Evolutionary conservation across 345 rosid genomes (phyloP).

Genomic region (Hypericum perforatum): DNA sequence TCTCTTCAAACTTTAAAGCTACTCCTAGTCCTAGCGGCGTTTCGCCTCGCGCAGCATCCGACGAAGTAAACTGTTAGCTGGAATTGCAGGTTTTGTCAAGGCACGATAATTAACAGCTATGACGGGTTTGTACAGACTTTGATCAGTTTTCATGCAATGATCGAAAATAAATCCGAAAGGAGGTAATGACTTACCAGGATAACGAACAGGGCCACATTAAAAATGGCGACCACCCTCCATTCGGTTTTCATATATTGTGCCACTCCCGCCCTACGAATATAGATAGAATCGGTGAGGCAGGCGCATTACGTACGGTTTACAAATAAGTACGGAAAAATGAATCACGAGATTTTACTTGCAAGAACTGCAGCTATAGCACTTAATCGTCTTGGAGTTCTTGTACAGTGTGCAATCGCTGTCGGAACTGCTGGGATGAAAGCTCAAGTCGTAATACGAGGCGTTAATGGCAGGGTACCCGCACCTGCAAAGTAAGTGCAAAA

Average conservation of each 20-base stretch:
- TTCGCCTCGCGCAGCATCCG: constrained; percentile 90
- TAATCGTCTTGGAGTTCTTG: constrained; percentile 51
- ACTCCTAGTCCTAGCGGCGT: constrained; percentile 37
- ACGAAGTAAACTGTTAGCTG: constrained; percentile 78
- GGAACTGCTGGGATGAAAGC: constrained; percentile 74
- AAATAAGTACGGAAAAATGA: neutral
- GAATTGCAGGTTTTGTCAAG: neutral
- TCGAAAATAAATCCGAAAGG: neutral
- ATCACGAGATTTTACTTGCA: constrained; percentile 52
- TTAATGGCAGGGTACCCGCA: constrained; percentile 80
- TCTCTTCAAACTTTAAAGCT: constrained; percentile 38
- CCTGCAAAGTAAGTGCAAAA: constrained; percentile 25
- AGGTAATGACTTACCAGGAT: constrained; percentile 48
- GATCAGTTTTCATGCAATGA: too few relatives aligned
- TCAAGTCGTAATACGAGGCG: constrained; percentile 74
- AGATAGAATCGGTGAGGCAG: constrained; percentile 1
- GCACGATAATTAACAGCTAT: too few relatives aligned
- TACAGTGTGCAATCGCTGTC: constrained; percentile 79
- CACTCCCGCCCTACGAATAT: constrained; percentile 78
- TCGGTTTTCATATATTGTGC: constrained; percentile 92
- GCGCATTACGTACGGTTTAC: too few relatives aligned
- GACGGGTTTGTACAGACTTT: neutral
- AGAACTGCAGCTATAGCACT: constrained; percentile 86
- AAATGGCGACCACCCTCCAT: constrained; percentile 86
- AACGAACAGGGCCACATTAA: constrained; percentile 55